Evolutionary conservation across 1,139 yeast species (phyloP).

Genomic region (Magnusiomyces tetraspermus): DNA sequence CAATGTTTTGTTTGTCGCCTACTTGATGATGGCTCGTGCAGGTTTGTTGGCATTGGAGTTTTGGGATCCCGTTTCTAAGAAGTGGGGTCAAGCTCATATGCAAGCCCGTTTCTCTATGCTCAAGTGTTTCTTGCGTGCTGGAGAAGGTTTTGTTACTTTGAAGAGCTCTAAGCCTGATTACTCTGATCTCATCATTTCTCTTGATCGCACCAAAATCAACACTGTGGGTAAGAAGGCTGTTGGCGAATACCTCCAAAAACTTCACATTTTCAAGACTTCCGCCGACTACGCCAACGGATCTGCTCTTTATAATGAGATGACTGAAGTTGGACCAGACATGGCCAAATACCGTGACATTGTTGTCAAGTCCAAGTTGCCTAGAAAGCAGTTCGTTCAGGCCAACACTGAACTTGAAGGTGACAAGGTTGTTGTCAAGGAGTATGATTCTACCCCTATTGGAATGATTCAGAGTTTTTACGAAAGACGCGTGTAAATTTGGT

Average conservation of each 20-base stretch:
- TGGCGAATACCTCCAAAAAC: constrained; percentile 57
- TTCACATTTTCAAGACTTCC: constrained; percentile 71
- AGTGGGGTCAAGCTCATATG: constrained; percentile 97
- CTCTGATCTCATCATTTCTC: constrained; percentile 49
- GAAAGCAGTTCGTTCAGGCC: constrained; percentile 77
- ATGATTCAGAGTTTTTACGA: constrained; percentile 70
- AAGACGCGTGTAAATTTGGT: constrained; percentile 43
- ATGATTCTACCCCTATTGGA: constrained; percentile 65
- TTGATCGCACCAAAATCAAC: constrained; percentile 54
- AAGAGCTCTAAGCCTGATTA: constrained; percentile 40
- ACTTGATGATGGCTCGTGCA: constrained; percentile 77
- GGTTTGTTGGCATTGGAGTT: constrained; percentile 73
- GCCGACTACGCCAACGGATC: constrained; percentile 61
- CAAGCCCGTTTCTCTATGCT: constrained; percentile 82
- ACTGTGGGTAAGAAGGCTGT: constrained; percentile 65
- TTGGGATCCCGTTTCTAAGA: constrained; percentile 71
- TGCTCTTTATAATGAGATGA: constrained; percentile 52
- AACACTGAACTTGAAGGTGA: constrained; percentile 43
- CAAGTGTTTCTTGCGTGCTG: constrained; percentile 60
- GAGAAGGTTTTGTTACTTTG: constrained; percentile 42
- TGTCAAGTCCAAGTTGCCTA: constrained; percentile 62
- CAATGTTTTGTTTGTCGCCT: constrained; percentile 56
- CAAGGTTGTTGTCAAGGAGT: constrained; percentile 52
- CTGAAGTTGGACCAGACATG: constrained; percentile 55
- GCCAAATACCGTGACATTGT: constrained; percentile 60